Evolutionary conservation across 2,329 filamentous ascomycete species (phyloP).

Genomic region (Cladosporium sp.): DNA sequence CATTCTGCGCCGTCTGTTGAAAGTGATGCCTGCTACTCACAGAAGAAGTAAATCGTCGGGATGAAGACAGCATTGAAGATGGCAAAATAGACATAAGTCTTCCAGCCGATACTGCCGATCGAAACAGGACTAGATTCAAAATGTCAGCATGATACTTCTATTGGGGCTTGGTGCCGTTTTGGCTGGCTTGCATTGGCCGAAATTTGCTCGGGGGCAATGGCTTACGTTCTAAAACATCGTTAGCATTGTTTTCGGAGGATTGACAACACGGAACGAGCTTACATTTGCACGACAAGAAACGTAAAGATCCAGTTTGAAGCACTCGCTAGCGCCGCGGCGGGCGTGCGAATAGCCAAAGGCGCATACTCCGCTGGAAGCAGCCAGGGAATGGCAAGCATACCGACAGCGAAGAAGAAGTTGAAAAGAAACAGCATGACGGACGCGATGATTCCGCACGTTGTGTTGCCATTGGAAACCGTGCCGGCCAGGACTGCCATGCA

Average conservation of each 20-base stretch:
- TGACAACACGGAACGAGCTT: slow-evolving; percentile 40
- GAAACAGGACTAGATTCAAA: slow-evolving; percentile 35
- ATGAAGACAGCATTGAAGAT: slow-evolving; percentile 44
- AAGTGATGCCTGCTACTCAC: slow-evolving; percentile 11
- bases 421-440: slow-evolving; percentile 38
- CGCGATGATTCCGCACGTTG: slow-evolving; percentile 39
- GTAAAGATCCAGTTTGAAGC: slow-evolving; percentile 42
- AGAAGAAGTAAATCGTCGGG: slow-evolving; percentile 46
- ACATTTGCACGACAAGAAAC: slow-evolving; percentile 52
- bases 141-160: slow-evolving; percentile 2
- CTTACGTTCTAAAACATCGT: slow-evolving; percentile 9
- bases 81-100: slow-evolving; percentile 52
- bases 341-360: slow-evolving; percentile 88
- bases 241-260: neutral
- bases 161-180: too few species aligned
- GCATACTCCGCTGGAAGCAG: slow-evolving; percentile 94
- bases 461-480: slow-evolving; percentile 38
- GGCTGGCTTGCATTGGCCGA: too few species aligned
- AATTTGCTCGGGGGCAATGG: slow-evolving; percentile 13
- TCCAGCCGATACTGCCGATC: slow-evolving; percentile 46
- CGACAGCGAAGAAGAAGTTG: slow-evolving; percentile 31
- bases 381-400: slow-evolving; percentile 72
- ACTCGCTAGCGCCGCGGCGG: slow-evolving; percentile 89
- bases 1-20: neutral
- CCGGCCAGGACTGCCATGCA: slow-evolving; percentile 48